A percentile compares a stretch with the other conserved stretches of the same genome.
Evolutionary conservation across 805 yeast genomes (phyloP).

Genomic region (Pichia cabralensis): DNA sequence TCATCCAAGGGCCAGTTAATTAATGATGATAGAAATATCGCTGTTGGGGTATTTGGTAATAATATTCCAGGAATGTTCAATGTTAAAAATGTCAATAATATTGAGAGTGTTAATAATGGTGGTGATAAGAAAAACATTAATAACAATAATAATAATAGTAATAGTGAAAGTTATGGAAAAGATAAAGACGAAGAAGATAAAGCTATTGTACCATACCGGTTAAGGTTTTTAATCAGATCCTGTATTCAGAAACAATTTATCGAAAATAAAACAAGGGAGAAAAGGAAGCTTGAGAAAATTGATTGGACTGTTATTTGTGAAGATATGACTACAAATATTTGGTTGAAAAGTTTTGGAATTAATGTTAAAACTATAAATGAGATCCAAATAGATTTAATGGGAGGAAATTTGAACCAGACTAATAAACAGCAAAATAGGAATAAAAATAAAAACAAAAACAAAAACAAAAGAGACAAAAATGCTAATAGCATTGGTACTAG

Average conservation of each 20-base stretch:
- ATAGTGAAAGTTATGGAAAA: background rate
- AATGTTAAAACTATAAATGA: slow-evolving; percentile 41
- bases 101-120: background rate
- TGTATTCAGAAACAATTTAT: slow-evolving; percentile 44
- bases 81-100: background rate
- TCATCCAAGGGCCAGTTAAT: slow-evolving; percentile 8
- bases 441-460: background rate
- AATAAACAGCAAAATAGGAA: background rate
- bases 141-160: slow-evolving; percentile 1
- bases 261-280: slow-evolving; percentile 30
- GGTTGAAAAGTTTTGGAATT: slow-evolving; percentile 48
- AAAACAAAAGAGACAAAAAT: slow-evolving; percentile 16
- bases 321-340: slow-evolving; percentile 39
- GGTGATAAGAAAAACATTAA: slow-evolving; percentile 1
- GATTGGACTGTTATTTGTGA: slow-evolving; percentile 56
- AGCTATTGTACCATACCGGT: slow-evolving; percentile 42
- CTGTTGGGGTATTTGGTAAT: slow-evolving; percentile 14
- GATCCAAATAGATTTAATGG: slow-evolving; percentile 32
- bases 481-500: slow-evolving; percentile 15
- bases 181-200: slow-evolving; percentile 12
- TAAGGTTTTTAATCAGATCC: slow-evolving; percentile 41
- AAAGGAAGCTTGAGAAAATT: no score
- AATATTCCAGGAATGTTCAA: slow-evolving; percentile 14
- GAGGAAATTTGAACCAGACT: background rate
- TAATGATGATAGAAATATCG: slow-evolving; percentile 2